Base-by-base conservation (phyloP, 139 green algal genomes). In the Desmodesmus armatus region DNA sequence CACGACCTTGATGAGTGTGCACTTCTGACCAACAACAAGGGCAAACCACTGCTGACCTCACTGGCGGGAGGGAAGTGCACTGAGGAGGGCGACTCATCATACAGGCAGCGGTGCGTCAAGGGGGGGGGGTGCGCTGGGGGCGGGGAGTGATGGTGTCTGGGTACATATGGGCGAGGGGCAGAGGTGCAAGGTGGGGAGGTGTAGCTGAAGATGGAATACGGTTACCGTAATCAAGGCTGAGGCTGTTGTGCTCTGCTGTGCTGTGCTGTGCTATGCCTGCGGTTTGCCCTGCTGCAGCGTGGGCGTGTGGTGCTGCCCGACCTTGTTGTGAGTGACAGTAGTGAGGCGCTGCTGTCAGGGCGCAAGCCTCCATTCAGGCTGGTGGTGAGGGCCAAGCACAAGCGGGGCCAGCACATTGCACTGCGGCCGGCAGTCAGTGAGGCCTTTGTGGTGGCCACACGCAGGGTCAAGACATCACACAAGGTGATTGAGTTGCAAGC, bases 321-420 rank as follows among this genome's bases (percentile, higher is more conserved):
- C 67, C 53, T 97, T 63, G 89, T 92, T 77, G 84, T 96, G 4
- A 94, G 92, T 9, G 95, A 98, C 91, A 96, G 92, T 74, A 92
- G 77, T 19, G 95, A 98, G 85, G 95, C 95, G 31, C 92, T 98
- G 78, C 91, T 98, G 62, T 93, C 87, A 3, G 95, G 95, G 11
- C 90, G 95, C 75, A 98, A 98, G 89, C 95, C 95, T 40, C 95
- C 95, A 43, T 97, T 98, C 83, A 85, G 95, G 21, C 91, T 98
- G 67, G 89, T 98, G 44, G 94, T 96, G 62, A 85, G 90, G 0
- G 94, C 93, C 0, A 70, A 91, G 31, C 82, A 89, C 44, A 40
- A 0, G 39, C 35, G 87, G 51, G 55, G 35, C 63, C 41, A 55
- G n/a, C 25, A 37, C 58, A 4, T 74, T 41, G 7, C 79, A 90